These are phyloP conservation scores for Biscogniauxia mediterranea DNA, from an alignment of 2,329 filamentous ascomycete genomes.

Conservation along the genomic window DNA sequence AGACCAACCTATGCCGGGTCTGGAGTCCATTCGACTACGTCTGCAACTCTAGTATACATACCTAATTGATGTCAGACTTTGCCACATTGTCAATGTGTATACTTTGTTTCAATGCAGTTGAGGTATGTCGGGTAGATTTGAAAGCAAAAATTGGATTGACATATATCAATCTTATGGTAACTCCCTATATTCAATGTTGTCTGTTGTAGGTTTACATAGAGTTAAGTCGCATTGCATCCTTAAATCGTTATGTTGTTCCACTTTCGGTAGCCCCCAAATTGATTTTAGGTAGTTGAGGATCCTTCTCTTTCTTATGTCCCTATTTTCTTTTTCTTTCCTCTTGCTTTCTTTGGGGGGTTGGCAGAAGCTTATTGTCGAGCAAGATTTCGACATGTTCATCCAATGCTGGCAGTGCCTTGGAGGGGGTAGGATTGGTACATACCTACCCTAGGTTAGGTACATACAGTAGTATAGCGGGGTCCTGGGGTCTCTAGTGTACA, in stretches of 20 bases:
- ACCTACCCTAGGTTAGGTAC: too few species aligned
- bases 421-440: background rate
- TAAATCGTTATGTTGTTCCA: too few species aligned
- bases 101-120: too few species aligned
- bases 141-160: too few species aligned
- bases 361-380: background rate
- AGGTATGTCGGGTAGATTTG: background rate
- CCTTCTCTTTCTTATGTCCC: too few species aligned
- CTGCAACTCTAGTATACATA: background rate
- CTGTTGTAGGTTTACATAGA: background rate
- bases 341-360: background rate
- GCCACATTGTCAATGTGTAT: background rate
- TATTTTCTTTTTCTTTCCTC: too few species aligned
- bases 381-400: background rate
- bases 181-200: too few species aligned
- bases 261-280: too few species aligned
- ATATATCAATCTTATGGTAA: too few species aligned
- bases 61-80: background rate
- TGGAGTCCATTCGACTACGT: background rate
- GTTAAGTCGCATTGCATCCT: background rate
- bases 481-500: background rate
- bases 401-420: background rate
- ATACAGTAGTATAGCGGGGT: background rate
- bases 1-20: background rate
- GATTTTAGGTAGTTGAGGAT: background rate